Percentiles rank a stretch among this genome's conserved stretches.
Evolutionary conservation across 2,329 filamentous ascomycete genomes (phyloP).

Genomic region (Parascedosporium putredinis): DNA sequence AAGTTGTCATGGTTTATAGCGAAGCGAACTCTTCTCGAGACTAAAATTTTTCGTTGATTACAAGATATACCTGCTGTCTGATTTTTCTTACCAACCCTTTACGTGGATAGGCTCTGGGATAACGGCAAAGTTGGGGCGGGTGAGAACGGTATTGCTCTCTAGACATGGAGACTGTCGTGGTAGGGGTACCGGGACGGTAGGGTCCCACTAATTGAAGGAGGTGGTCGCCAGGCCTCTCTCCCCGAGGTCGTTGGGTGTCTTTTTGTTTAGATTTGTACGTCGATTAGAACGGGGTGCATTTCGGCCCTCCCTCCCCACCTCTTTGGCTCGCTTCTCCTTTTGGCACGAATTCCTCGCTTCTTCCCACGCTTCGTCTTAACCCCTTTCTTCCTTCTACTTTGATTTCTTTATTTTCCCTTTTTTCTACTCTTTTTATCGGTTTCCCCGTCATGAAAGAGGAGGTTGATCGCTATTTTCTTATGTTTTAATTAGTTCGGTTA

Average conservation of each 20-base stretch:
- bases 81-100: not conserved
- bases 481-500: conserved; percentile 20
- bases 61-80: conserved; percentile 3
- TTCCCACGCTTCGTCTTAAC: no score
- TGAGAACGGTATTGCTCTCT: no score
- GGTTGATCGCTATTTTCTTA: conserved; percentile 12
- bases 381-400: no score
- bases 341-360: conserved; percentile 28
- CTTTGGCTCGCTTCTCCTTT: conserved; percentile 20
- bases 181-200: no score
- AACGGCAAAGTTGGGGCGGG: not conserved
- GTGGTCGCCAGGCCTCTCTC: conserved; percentile 6
- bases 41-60: conserved; percentile 2
- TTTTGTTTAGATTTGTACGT: not conserved
- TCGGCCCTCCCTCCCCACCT: not conserved
- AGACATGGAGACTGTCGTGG: no score
- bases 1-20: conserved; percentile 8
- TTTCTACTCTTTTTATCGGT: conserved; percentile 18
- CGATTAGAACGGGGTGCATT: not conserved
- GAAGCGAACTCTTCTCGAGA: conserved; percentile 3
- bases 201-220: conserved; percentile 11
- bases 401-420: conserved; percentile 26
- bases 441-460: conserved; percentile 11
- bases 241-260: not conserved
- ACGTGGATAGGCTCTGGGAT: not conserved